Conservation (phyloP, 805 yeast genomes). For the Ogataea methylovora region DNA sequence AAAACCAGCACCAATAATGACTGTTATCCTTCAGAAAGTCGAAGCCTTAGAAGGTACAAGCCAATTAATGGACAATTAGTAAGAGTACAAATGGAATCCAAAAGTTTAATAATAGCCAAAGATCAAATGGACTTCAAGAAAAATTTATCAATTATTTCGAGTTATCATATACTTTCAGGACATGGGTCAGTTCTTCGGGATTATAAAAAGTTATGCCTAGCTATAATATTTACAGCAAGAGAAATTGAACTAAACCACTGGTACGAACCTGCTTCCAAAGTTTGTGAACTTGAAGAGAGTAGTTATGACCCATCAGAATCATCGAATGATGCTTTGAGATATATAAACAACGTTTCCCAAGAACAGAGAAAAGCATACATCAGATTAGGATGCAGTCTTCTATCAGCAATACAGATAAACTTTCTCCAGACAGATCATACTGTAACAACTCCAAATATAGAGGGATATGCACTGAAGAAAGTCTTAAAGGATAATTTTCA, state of each 20-base stretch:
- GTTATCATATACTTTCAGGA: conserved; percentile 33
- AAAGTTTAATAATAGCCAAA: conserved; percentile 36
- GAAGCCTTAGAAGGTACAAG: conserved; percentile 41
- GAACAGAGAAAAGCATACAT: conserved; percentile 26
- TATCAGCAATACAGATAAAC: conserved; percentile 40
- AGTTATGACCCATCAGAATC: conserved; percentile 23
- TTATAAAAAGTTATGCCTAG: conserved; percentile 35
- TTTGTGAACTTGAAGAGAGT: conserved; percentile 28
- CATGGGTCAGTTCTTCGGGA: conserved; percentile 30
- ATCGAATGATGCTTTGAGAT: conserved; percentile 28
- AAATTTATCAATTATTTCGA: conserved; percentile 31
- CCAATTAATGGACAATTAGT: conserved; percentile 41
- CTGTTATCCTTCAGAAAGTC: no score
- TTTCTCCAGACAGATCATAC: conserved; percentile 52
- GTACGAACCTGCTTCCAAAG: conserved; percentile 40
- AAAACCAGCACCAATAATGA: no score
- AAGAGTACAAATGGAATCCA: conserved; percentile 40
- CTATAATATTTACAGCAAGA: conserved; percentile 42
- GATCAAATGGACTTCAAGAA: conserved; percentile 14
- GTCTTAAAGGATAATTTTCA: conserved; percentile 34
- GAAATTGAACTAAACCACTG: conserved; percentile 40
- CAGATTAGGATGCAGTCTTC: conserved; percentile 31
- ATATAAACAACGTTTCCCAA: conserved; percentile 18
- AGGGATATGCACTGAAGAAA: conserved; percentile 35
- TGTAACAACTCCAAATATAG: conserved; percentile 37